Evolutionary conservation across 805 yeast genomes (phyloP), one percentile per base, ranked within the genome.

Genomic region (Candida tallmaniae): DNA sequence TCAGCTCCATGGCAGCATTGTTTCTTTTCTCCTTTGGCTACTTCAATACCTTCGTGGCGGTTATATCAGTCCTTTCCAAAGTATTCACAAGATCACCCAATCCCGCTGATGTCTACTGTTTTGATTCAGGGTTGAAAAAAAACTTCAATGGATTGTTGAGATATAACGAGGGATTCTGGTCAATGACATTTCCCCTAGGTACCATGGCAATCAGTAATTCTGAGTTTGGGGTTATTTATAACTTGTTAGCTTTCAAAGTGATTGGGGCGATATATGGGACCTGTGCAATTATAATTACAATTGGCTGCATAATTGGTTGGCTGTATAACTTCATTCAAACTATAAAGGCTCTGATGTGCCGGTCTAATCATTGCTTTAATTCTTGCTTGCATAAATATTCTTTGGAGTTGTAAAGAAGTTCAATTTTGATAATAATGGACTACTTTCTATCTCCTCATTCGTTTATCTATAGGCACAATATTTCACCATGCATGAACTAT

Each of bases 181-280:
- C 88, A 12, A 74, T 83, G 66, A 83, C 96, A 43, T 88, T 88
- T 79, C 96, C 96, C 4, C 49, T 87, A 47, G 96, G 96, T 2
- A 85, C 94, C 0, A 78, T 84, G 80, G 66, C 81, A 0, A 53
- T 82, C 10, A 76, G 86, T 2, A 70, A 76, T 38, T 55, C 65
- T 7, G 72, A 76, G 45, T 50, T 87, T 13, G 79, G 65, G 27
- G 47, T 41, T 3, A 51, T 70, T 2, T 74, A 73, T 31, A 71
- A 71, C 2, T 51, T 82, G 44, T 49, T 55, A 8, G 76, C 83
- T 0, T 83, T 85, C 56, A 68, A 74, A 42, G 78, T 80, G 7
- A 43, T 84, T 17, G 74, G 81, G 10, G 66, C 79, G 5, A 70
- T 84, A 4, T 83, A 82, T 49, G 78, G 79, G 0, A 66, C 64